Evolutionary conservation across 495 filamentous ascomycete species (phyloP), one percentile per base, ranked within the genome.

Genomic region (Tuber calosporum): DNA sequence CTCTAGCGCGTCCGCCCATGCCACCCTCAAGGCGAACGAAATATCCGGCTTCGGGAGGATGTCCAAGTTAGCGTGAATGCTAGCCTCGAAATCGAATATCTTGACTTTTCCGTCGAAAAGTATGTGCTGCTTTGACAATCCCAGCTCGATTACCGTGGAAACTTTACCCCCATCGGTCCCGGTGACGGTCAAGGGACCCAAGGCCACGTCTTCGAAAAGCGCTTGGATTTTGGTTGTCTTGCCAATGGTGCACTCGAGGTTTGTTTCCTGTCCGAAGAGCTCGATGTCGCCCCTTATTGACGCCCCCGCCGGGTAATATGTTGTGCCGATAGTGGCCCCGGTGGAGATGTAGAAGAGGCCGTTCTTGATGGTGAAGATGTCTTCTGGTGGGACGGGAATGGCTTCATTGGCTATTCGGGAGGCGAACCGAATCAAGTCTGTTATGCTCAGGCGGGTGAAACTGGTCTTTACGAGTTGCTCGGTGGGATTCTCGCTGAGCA

Each of bases 31-130:
- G 17, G 71, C 72, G 30, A 79, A 70, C 22, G 67, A 30, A 39
- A 79, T 74, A 13, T 69, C 69, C 37, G 77, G 77, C 20, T 68
- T 72, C 8, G 77, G 77, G 13, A 79, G 72, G 39, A 79, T 77
- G 20, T 72, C 69, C 38, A 74, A 70, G 37, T 67, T 66, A 1
- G 66, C 67, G 30, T 68, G 75, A 41, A 79, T 39, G 26, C 75
- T 78, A 26, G 77, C 72, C 41, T 77, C 69, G 9, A 77, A 62
- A 26, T 67, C 38, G 58, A 74, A 69, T 26, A 79, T 43, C 34
- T 72, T 73, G 39, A 79, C 53, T 6, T 40, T 39, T 40, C 75
- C 72, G 30, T 75, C 70, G 37, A 79, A 26, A 36, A 78, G 39
- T 48, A 79, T 75, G 67, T 79, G 77, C 42, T 79, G 75, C 36